These are phyloP conservation scores for Postia placenta DNA, from an alignment of 768 basidiomycete genomes.

Conservation along the genomic window DNA sequence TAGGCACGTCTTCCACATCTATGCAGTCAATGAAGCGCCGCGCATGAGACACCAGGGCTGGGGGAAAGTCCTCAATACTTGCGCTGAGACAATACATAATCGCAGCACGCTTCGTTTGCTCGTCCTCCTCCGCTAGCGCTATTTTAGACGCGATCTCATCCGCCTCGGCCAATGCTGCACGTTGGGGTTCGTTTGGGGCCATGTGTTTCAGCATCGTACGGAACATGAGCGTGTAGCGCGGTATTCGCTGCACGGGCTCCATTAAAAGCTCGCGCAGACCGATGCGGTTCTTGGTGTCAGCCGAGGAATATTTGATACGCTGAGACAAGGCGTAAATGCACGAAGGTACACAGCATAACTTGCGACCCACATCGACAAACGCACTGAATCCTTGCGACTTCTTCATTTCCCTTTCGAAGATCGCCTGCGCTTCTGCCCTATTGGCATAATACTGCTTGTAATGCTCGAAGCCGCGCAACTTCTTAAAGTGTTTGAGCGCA, in stretches of 20 bases:
- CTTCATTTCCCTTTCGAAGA: slow-evolving; percentile 80
- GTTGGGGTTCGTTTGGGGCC: slow-evolving; percentile 70
- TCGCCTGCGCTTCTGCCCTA: slow-evolving; percentile 85
- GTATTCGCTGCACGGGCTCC: slow-evolving; percentile 95
- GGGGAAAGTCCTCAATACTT: slow-evolving; percentile 87
- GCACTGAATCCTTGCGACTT: slow-evolving; percentile 75
- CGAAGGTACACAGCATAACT: slow-evolving; percentile 1
- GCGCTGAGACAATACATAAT: slow-evolving; percentile 82
- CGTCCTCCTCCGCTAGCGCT: slow-evolving; percentile 87
- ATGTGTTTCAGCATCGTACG: slow-evolving; percentile 91
- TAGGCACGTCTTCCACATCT: slow-evolving; percentile 80
- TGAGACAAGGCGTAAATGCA: slow-evolving; percentile 23
- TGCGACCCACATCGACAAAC: slow-evolving; percentile 74
- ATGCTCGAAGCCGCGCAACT: slow-evolving; percentile 78
- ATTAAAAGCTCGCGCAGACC: slow-evolving; percentile 89
- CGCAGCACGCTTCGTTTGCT: slow-evolving; percentile 83
- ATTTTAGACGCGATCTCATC: slow-evolving; percentile 87
- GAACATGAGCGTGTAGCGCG: slow-evolving; percentile 89
- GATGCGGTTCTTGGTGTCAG: slow-evolving; percentile 72
- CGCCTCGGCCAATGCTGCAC: slow-evolving; percentile 74
- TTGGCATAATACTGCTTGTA: slow-evolving; percentile 91
- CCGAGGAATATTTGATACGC: slow-evolving; percentile 82
- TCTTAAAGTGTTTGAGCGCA: slow-evolving; percentile 80
- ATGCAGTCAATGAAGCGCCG: slow-evolving; percentile 88
- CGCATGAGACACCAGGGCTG: slow-evolving; percentile 82